Evolutionary conservation across 2,329 filamentous ascomycete genomes (phyloP).

Genomic region (Escovopsis sp.): DNA sequence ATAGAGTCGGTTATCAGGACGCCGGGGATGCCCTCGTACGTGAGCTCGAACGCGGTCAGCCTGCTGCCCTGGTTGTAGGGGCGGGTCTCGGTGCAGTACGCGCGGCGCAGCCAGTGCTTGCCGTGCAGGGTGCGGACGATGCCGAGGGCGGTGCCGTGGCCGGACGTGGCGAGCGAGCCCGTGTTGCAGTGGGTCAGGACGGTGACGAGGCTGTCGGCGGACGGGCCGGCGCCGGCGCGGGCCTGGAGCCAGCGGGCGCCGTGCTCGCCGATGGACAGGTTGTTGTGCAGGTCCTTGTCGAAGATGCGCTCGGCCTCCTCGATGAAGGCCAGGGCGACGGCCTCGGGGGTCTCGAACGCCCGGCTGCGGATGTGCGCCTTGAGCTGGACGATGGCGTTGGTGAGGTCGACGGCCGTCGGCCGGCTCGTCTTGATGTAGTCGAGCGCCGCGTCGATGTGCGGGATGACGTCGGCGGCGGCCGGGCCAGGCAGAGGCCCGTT

Average conservation of each 20-base stretch:
- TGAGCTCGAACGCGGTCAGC: conserved; percentile 90
- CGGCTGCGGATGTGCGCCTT: conserved; percentile 44
- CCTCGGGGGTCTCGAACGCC: conserved; percentile 26
- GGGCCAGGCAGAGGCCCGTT: conserved; percentile 32
- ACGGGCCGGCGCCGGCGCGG: conserved; percentile 31
- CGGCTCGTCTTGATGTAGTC: conserved; percentile 80
- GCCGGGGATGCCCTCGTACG: conserved; percentile 80
- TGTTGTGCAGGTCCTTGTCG: conserved; percentile 73
- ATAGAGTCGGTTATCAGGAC: conserved; percentile 94
- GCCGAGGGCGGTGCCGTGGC: conserved; percentile 91
- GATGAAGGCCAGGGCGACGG: conserved; percentile 58
- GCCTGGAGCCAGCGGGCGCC: conserved; percentile 71
- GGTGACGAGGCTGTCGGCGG: conserved; percentile 42
- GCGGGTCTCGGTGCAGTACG: conserved; percentile 91
- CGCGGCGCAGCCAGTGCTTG: conserved; percentile 54
- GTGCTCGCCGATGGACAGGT: conserved; percentile 67
- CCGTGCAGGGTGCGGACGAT: conserved; percentile 75
- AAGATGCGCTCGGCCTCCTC: conserved; percentile 75
- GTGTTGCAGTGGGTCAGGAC: conserved; percentile 97
- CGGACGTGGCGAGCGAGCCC: conserved; percentile 87
- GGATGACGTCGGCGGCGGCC: conserved; percentile 42
- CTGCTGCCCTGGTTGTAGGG: conserved; percentile 97
- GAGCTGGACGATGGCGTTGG: conserved; percentile 74
- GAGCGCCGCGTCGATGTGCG: conserved; percentile 61
- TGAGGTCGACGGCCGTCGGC: conserved; percentile 88